Base-by-base conservation (phyloP, 257 asterid species). In the Petunia axillaris region DNA sequence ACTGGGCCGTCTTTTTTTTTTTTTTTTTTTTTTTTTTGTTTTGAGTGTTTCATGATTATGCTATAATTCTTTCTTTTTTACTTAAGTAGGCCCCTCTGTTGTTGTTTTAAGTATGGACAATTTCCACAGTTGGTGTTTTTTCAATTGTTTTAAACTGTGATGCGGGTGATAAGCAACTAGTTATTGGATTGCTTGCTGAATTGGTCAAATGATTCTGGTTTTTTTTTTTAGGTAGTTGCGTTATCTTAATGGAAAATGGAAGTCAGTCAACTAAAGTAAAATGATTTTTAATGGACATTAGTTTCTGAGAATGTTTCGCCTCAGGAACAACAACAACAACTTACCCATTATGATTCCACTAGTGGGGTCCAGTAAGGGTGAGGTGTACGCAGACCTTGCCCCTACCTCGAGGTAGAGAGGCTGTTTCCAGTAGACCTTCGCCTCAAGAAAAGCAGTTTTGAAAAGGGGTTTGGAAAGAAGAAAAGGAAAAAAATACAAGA, bases 161-260 rank as follows among this genome's bases (percentile, higher is more conserved):
- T 35, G 60, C 48, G 46, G 60, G 50, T 48, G 44, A 5, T 50
- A 71, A 48, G 43, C 59, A 0, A 35, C 44, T 71, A 46, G 44
- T 71, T 71, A 35, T 48, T 48, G 60, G 60, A 48, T 71, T 71
- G 0, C 60, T 48, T 48, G 77, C 60, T 71, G 77, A 48, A 71
- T 48, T 25, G 35, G 77, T 35, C 60, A 71, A 71, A 71, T 35
- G 58, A 70, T 46, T 70, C 59, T 48, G 43, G 60, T 41, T 35
- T 41, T 11, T 66, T 66, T 36, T 65, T 65, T 39, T 65, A 65
- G 75, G 10, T 70, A 25, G 10, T 25, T 8, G 16, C 5, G 6
- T 46, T 46, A 46, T 46, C 5, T 46, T 46, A 9, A 16, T 70
- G 46, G 38, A 70, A 5, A 15, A 40, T 37, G 15, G 6, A 25